Evolutionary conservation across 768 basidiomycete genomes (phyloP), one percentile per base, ranked within the genome.

Genomic region (Nevesoporus exiguus): DNA sequence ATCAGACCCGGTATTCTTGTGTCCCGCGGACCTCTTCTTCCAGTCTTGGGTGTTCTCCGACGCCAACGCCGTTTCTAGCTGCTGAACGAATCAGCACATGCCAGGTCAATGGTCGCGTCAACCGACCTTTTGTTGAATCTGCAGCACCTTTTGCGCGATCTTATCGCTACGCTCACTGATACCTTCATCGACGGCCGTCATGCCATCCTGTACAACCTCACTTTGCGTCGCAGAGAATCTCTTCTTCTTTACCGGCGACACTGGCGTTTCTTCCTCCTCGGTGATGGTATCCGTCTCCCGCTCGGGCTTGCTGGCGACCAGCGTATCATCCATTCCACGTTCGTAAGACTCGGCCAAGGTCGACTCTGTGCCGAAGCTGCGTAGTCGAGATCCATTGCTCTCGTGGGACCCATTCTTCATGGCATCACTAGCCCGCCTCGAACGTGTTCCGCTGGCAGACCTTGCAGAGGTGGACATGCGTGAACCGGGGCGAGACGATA

Each of bases 51-150:
- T 45, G 47, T 68, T 80, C 34, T 90, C 89, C 8, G 81, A 71
- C 11, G 83, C 76, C 41, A 93, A 71, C 5, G 91, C 91, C 34
- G 76, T 78, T 68, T 93, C 92, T 51, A 94, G 76, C 91, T 93
- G 56, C 47, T 24, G 34, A 37, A 19, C 52, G n/a, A 48, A 40
- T 65, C 33, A 66, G 31, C 14, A 39, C 31, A 50, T 49, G 21
- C 21, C 17, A 19, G 24, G 17, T 11, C 41, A 39, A 47, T 3
- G 21, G 24, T n/a, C 5, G 46, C 21, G n/a, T 30, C 25, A 24
- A 69, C 76, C 51, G 41, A 93, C 93, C 83, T 95, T 96, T 59
- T 89, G 84, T 73, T 96, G 93, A 54, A 97, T 95, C 70, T 88
- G 84, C 45, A 88, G 65, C 43, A 97, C 89, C 70, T 93, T 92